Conservation (phyloP, 768 basidiomycete genomes). For the Roridomyces roridus region DNA sequence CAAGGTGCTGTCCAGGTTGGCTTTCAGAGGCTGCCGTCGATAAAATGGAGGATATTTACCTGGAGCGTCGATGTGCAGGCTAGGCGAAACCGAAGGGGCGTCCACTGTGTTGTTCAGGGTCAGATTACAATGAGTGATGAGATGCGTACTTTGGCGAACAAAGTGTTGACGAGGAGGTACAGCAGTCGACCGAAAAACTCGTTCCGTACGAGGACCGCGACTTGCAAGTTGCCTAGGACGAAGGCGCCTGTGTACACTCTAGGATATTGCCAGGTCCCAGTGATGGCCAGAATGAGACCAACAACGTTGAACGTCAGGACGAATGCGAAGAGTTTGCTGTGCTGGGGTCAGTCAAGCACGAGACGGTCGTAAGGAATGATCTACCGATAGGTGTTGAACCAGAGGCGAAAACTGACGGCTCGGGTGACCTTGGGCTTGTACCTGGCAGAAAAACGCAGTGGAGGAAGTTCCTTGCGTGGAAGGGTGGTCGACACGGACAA, state of each 20-base stretch:
- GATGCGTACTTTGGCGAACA: slow-evolving; percentile 72
- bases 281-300: slow-evolving; percentile 64
- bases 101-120: slow-evolving; percentile 39
- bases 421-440: slow-evolving; percentile 52
- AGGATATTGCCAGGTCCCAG: slow-evolving; percentile 73
- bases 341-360: not conserved
- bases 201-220: slow-evolving; percentile 79
- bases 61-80: slow-evolving; percentile 71
- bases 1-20: slow-evolving; percentile 65
- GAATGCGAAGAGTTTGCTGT: slow-evolving; percentile 76
- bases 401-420: slow-evolving; percentile 67
- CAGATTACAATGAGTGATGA: not conserved
- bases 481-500: not conserved
- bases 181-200: slow-evolving; percentile 82
- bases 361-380: slow-evolving; percentile 12
- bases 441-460: slow-evolving; percentile 12
- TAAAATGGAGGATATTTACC: slow-evolving; percentile 6
- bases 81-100: slow-evolving; percentile 67
- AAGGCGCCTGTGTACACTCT: slow-evolving; percentile 70
- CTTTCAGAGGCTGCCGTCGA: not conserved
- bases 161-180: slow-evolving; percentile 73
- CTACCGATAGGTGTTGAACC: slow-evolving; percentile 84
- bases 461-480: slow-evolving; percentile 2
- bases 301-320: slow-evolving; percentile 64
- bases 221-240: slow-evolving; percentile 75